Evolutionary conservation across 257 asterid species (phyloP), one percentile per base, ranked within the genome.

Genomic region (Nicotiana knightiana): DNA sequence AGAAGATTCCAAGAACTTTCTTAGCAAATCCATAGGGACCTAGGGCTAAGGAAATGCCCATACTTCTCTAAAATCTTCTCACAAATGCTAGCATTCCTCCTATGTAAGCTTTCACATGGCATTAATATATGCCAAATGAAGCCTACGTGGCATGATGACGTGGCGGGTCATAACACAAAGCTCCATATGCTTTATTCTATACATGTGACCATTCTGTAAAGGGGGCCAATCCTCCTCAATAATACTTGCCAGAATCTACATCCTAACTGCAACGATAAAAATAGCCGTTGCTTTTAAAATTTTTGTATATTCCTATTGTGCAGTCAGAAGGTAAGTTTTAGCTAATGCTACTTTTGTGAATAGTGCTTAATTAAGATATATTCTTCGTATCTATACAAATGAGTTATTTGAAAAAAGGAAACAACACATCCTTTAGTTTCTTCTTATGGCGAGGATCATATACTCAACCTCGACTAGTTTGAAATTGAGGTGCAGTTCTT

Each of bases 211-310:
- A 84, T 82, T 86, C 87, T 75, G 53, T 28, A 84, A 83, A 86
- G 77, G 84, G 71, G 85, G 46, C 83, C 64, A 63, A 83, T 87
- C 70, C 83, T 79, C 79, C 77, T 75, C 92, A 87, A 91, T 88
- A 83, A 91, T 89, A 86, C 87, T 83, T 51, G 81, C 81, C 81
- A 80, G 91, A 91, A 89, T 89, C 91, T 86, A 83, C 73, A 85
- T 83, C 85, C 82, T 39, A 81, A 77, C 51, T 64, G 88, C 48
- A 86, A 77, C 68, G 87, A 82, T 77, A 66, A 86, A 87, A 85
- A 85, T 84, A 85, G 92, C 84, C 91, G 85, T 85, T 54, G 88
- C 87, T 91, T 86, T 91, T 88, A 83, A 84, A 86, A 21, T 21
- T 83, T 62, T 81, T 12, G 87, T 65, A 87, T 85, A 87, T 87